Conservation (phyloP, 2,329 filamentous ascomycete species). For the Shiraia bambusicola region DNA sequence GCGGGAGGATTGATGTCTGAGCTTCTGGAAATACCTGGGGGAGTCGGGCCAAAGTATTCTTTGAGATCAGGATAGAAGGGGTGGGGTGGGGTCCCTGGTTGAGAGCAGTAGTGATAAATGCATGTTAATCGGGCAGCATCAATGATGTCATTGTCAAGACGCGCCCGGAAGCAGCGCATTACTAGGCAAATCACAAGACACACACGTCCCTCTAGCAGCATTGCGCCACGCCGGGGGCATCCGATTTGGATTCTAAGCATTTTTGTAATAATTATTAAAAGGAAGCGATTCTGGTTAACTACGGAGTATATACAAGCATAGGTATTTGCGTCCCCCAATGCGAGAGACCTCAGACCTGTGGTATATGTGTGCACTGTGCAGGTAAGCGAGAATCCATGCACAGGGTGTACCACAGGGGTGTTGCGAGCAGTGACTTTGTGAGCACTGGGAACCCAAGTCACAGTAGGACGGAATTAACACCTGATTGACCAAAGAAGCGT, state of each 20-base stretch:
- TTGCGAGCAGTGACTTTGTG: no score
- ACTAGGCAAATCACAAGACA: conserved; percentile 12
- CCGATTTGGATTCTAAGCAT: not conserved
- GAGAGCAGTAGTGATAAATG: not conserved
- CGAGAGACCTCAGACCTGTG: no score
- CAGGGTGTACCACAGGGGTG: no score
- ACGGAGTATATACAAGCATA: no score
- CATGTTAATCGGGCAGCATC: conserved; percentile 12
- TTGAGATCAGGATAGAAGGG: conserved; percentile 12
- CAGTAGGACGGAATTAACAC: no score
- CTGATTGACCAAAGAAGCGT: no score
- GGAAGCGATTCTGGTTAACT: no score
- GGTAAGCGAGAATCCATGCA: no score
- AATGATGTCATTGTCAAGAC: conserved; percentile 24
- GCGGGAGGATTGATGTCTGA: not conserved
- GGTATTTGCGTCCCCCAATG: no score
- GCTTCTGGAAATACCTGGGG: conserved; percentile 12
- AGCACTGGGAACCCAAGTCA: no score
- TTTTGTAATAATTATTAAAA: no score
- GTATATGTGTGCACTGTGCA: no score
- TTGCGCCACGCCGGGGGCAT: conserved; percentile 1
- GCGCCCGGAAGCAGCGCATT: conserved; percentile 20
- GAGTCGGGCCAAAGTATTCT: conserved; percentile 19
- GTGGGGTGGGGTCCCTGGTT: conserved; percentile 16
- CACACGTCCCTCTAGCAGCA: not conserved